Percentiles rank a stretch among this genome's conserved stretches.
Conservation (phyloP, 2,329 filamentous ascomycete species). For the Whalleya microplaca region DNA sequence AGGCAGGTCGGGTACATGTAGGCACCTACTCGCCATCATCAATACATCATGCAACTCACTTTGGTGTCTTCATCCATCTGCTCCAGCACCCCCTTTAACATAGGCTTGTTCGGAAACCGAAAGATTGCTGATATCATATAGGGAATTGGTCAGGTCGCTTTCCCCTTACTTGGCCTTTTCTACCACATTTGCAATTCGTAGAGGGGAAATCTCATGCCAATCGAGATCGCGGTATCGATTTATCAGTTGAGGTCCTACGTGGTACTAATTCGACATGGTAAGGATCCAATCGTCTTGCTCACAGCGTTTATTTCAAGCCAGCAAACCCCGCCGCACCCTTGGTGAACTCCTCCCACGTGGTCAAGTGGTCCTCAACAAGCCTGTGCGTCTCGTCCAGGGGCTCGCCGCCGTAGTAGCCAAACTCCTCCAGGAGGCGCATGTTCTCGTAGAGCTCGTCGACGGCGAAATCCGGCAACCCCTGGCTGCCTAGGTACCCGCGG, state of each 20-base stretch:
- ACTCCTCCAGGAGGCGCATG: slow-evolving; percentile 53
- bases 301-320: slow-evolving; percentile 38
- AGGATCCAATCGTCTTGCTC: not conserved
- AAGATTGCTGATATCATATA: not conserved
- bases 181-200: not conserved
- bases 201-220: not conserved
- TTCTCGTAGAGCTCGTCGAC: slow-evolving; percentile 58
- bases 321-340: slow-evolving; percentile 39
- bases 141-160: too few relatives aligned
- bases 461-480: slow-evolving; percentile 44
- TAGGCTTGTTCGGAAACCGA: not conserved
- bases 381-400: slow-evolving; percentile 43
- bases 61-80: too few relatives aligned
- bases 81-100: too few relatives aligned
- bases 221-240: not conserved
- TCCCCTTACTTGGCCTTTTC: not conserved
- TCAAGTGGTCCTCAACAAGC: slow-evolving; percentile 44
- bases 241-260: not conserved
- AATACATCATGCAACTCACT: too few relatives aligned
- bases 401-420: slow-evolving; percentile 56
- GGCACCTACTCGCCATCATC: too few relatives aligned
- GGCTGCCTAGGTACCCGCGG: slow-evolving; percentile 39
- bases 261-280: not conserved
- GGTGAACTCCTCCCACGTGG: slow-evolving; percentile 46
- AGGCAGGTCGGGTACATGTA: too few relatives aligned